A percentile compares a stretch with the other conserved stretches of the same genome.
phyloP scores from a whole-genome alignment of 179 eudicot genomes.

The Spergularia azorica region DNA sequence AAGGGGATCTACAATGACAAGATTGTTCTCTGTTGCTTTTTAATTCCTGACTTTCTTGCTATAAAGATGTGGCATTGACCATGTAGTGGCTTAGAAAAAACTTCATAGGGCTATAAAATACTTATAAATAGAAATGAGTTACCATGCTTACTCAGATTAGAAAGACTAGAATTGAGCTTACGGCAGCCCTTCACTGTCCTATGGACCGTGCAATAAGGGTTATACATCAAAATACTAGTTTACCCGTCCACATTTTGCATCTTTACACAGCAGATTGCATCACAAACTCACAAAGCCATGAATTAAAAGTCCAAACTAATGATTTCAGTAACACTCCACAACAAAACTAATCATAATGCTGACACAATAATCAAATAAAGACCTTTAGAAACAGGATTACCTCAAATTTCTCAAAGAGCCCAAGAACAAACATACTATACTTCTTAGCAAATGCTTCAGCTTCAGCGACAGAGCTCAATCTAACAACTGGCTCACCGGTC shows the following conservation, averaged over 20 bases:
- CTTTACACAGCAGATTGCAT: not conserved
- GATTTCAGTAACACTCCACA: no score
- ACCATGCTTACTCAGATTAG: not conserved
- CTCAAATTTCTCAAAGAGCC: slow-evolving; percentile 76
- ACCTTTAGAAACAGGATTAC: slow-evolving; percentile 36
- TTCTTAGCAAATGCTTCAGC: slow-evolving; percentile 72
- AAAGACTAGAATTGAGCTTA: not conserved
- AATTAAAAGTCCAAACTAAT: no score
- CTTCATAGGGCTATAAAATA: not conserved
- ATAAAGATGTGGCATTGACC: not conserved
- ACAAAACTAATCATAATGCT: no score
- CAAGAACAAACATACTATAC: slow-evolving; percentile 58
- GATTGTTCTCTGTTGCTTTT: not conserved
- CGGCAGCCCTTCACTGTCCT: not conserved
- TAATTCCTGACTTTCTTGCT: not conserved
- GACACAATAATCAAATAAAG: not conserved
- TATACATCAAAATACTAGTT: no score
- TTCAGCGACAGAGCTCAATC: slow-evolving; percentile 53
- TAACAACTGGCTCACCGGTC: slow-evolving; percentile 71
- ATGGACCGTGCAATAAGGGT: no score
- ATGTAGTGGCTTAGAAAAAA: not conserved
- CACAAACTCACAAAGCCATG: no score
- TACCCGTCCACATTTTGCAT: not conserved
- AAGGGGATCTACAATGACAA: not conserved
- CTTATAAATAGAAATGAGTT: not conserved